Percentiles rank a stretch among this genome's conserved stretches.
Evolutionary conservation across 225 moss, liverwort and hornwort species (phyloP).

Genomic region (Lunularia cruciata): DNA sequence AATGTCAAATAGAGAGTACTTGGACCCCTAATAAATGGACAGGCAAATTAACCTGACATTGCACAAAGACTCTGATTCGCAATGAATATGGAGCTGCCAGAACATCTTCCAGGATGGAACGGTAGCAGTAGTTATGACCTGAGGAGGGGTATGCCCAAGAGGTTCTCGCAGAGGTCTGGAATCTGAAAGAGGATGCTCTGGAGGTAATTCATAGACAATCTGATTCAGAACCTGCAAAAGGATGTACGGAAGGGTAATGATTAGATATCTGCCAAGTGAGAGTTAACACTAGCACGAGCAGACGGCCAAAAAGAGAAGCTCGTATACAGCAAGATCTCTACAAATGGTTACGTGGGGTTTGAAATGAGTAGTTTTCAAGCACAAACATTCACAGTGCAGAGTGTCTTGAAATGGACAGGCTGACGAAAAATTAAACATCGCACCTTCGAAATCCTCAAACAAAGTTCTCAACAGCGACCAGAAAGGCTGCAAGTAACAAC

Average conservation of each 20-base stretch:
- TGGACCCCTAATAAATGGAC: too few relatives aligned
- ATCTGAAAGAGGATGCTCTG: conserved; percentile 97
- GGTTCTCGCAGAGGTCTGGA: conserved; percentile 91
- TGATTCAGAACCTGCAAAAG: conserved; percentile 84
- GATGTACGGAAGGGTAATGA: not conserved
- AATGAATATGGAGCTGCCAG: not conserved
- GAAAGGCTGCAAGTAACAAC: not conserved
- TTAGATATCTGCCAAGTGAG: not conserved
- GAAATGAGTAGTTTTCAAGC: too few relatives aligned
- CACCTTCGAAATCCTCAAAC: not conserved
- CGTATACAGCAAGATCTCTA: too few relatives aligned
- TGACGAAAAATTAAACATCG: not conserved
- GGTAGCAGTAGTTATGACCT: conserved; percentile 46
- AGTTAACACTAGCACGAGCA: too few relatives aligned
- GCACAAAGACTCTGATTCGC: not conserved
- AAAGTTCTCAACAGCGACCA: not conserved
- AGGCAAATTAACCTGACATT: too few relatives aligned
- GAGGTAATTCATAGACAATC: conserved; percentile 96
- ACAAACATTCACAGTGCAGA: too few relatives aligned
- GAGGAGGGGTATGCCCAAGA: conserved; percentile 96
- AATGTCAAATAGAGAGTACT: not conserved
- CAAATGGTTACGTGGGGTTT: too few relatives aligned
- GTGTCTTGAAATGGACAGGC: not conserved
- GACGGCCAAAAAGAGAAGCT: too few relatives aligned
- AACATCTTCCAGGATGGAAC: not conserved